phyloP scores from a whole-genome alignment of 495 filamentous ascomycete genomes.

The Daldinia vernicosa region DNA sequence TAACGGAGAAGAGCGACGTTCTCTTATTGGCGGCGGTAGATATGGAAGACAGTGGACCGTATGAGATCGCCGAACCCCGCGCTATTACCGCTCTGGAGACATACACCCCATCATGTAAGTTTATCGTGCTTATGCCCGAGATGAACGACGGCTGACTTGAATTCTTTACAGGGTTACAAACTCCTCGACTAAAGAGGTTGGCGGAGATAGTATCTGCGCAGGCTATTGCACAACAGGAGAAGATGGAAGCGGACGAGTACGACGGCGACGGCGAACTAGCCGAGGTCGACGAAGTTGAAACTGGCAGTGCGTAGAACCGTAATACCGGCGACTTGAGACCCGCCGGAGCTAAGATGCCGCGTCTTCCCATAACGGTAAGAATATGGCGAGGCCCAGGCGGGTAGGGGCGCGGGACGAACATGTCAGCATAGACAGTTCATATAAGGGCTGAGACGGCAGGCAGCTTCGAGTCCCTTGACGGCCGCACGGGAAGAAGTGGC shows the following conservation, averaged over 20 bases:
- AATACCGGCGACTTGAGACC: conserved; percentile 38
- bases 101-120: conserved; percentile 93
- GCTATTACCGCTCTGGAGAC: conserved; percentile 97
- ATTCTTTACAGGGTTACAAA: conserved; percentile 80
- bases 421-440: conserved; percentile 10
- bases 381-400: conserved; percentile 7
- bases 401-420: conserved; percentile 4
- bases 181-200: conserved; percentile 88
- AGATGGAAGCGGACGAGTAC: conserved; percentile 65
- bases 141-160: conserved; percentile 38
- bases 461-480: conserved; percentile 8
- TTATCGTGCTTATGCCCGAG: neutral
- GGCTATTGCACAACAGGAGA: conserved; percentile 92
- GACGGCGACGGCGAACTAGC: conserved; percentile 54
- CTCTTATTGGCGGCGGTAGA: conserved; percentile 92
- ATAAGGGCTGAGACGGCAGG: neutral
- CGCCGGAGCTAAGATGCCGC: conserved; percentile 14
- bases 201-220: conserved; percentile 98
- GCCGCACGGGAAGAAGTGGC: conserved; percentile 1
- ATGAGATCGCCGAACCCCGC: conserved; percentile 96
- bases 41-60: conserved; percentile 99
- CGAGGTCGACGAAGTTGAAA: conserved; percentile 54
- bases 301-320: conserved; percentile 43
- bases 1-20: conserved; percentile 98
- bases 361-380: conserved; percentile 19